Conservation (phyloP, 306 rosid species). For the Malus domestica region DNA sequence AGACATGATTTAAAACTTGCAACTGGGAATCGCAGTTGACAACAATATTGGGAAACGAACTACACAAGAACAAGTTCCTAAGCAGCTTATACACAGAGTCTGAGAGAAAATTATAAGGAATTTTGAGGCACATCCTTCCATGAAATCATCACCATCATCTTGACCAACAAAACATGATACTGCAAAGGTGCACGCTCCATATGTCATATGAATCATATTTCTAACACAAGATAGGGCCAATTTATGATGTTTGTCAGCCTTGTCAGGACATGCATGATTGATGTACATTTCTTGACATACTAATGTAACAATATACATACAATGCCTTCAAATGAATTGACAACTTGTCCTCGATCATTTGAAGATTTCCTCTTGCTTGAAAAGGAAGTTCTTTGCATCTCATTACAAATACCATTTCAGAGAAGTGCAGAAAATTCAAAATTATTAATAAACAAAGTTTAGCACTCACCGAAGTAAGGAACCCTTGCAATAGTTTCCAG, state of each 20-base stretch:
- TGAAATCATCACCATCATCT: not conserved
- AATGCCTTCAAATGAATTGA: not conserved
- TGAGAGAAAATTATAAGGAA: not conserved
- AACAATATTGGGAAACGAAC: not conserved
- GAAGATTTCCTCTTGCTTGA: not conserved
- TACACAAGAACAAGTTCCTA: not conserved
- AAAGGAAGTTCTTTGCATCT: not conserved
- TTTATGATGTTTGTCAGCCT: not conserved
- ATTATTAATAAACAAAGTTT: not conserved
- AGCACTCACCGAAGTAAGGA: slow-evolving; percentile 83
- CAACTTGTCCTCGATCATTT: not conserved
- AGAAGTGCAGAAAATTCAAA: not conserved
- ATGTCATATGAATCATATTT: not conserved
- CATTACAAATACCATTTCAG: not conserved
- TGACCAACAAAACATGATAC: not conserved
- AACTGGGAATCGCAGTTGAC: not conserved
- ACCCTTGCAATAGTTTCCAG: slow-evolving; percentile 97
- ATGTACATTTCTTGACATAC: not conserved
- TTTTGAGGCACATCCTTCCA: not conserved
- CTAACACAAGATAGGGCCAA: not conserved
- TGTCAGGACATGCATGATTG: not conserved
- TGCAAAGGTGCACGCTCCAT: not conserved
- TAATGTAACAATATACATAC: not conserved
- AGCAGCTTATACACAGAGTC: not conserved
- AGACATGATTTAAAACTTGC: not conserved